phyloP scores from a whole-genome alignment of 306 rosid genomes.

The Parietaria judaica region DNA sequence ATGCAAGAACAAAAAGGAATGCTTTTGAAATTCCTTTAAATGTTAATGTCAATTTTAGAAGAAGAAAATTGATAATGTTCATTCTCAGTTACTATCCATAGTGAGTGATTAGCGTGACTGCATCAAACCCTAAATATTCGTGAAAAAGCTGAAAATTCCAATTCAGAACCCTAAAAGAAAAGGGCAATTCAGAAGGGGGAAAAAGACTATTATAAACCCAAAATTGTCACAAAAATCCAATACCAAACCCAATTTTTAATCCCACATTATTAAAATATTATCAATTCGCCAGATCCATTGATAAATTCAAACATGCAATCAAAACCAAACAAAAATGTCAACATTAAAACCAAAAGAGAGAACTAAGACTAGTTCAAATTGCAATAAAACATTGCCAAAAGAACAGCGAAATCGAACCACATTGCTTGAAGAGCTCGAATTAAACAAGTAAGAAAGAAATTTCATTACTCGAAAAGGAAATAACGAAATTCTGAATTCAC shows the following conservation, averaged over 20 bases:
- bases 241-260: slow-evolving; percentile 16
- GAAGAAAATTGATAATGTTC: neutral
- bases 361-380: neutral
- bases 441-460: neutral
- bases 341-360: neutral
- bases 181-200: neutral
- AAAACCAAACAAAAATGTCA: slow-evolving; percentile 8
- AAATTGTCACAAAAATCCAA: neutral
- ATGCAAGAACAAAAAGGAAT: neutral
- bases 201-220: slow-evolving; percentile 1
- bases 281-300: slow-evolving; percentile 57
- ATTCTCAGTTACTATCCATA: neutral
- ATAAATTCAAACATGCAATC: slow-evolving; percentile 48
- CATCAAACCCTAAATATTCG: neutral
- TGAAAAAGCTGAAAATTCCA: neutral
- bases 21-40: neutral
- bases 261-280: slow-evolving; percentile 10
- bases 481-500: neutral
- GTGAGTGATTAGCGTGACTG: neutral
- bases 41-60: too few relatives aligned
- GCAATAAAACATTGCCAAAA: neutral
- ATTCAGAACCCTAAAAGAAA: slow-evolving; percentile 9
- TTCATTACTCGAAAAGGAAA: slow-evolving; percentile 12
- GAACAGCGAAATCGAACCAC: slow-evolving; percentile 26
- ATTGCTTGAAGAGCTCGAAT: slow-evolving; percentile 17